Conservation (phyloP, 345 rosid species). For the Gossypium longicalyx region DNA sequence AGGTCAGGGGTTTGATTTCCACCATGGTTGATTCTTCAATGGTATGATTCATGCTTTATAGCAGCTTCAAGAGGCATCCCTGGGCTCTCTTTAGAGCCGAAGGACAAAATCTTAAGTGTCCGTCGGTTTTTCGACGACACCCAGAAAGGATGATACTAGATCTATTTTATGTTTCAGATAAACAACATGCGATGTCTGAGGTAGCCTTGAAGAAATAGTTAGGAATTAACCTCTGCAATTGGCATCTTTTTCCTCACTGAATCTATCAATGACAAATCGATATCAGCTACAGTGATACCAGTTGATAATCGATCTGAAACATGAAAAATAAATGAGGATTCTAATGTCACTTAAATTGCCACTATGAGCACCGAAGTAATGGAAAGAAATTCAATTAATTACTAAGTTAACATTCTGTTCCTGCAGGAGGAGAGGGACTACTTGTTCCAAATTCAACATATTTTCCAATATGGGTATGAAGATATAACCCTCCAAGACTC, state of each 20-base stretch:
- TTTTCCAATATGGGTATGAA: neutral
- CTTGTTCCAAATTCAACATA: neutral
- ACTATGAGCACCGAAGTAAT: neutral
- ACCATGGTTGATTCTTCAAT: too few relatives aligned
- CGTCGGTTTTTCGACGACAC: too few relatives aligned
- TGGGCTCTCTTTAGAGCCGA: too few relatives aligned
- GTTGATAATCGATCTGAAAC: slow-evolving; percentile 65
- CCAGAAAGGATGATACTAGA: too few relatives aligned
- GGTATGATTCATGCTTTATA: too few relatives aligned
- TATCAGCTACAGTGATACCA: slow-evolving; percentile 78
- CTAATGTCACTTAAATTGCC: slow-evolving; percentile 1
- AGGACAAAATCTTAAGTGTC: too few relatives aligned
- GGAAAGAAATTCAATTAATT: neutral
- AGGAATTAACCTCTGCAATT: slow-evolving; percentile 54
- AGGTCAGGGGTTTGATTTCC: too few relatives aligned
- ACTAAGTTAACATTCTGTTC: neutral
- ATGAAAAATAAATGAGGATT: slow-evolving; percentile 3
- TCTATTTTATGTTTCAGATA: too few relatives aligned
- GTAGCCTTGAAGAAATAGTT: neutral
- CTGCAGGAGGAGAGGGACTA: neutral
- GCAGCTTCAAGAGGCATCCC: too few relatives aligned
- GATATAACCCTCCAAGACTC: neutral
- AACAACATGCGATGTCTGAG: neutral
- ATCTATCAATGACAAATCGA: slow-evolving; percentile 70
- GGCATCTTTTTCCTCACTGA: slow-evolving; percentile 85